Conservation (phyloP, 2,329 filamentous ascomycete genomes). For the Penicillium sp. region DNA sequence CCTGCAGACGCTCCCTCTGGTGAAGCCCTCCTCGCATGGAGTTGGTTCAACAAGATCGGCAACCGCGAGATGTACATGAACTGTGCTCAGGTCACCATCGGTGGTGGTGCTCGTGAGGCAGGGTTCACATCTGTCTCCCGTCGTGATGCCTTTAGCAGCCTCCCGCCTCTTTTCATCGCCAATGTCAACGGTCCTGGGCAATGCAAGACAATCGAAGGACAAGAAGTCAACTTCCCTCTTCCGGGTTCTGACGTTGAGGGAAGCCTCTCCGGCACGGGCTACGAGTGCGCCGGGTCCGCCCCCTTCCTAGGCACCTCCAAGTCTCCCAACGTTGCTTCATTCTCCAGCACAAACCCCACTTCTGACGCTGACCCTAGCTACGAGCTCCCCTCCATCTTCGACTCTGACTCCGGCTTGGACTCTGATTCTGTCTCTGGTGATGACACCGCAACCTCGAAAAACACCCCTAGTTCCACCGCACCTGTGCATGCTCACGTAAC, state of each 20-base stretch:
- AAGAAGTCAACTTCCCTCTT: slow-evolving; percentile 68
- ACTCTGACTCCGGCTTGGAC: not conserved
- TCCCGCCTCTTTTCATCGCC: slow-evolving; percentile 73
- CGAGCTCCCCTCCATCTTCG: not conserved
- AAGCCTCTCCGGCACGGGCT: slow-evolving; percentile 40
- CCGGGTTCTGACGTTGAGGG: slow-evolving; percentile 62
- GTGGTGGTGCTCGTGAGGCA: slow-evolving; percentile 25
- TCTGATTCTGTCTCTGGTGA: not conserved
- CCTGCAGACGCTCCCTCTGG: slow-evolving; percentile 66
- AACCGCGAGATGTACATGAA: slow-evolving; percentile 90
- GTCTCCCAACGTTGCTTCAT: slow-evolving; percentile 14
- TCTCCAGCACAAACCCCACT: slow-evolving; percentile 2
- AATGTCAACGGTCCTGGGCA: slow-evolving; percentile 61
- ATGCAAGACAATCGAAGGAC: slow-evolving; percentile 63
- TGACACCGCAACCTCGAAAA: not conserved
- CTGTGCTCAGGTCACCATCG: slow-evolving; percentile 72
- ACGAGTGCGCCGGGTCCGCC: slow-evolving; percentile 37
- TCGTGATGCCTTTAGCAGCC: slow-evolving; percentile 52
- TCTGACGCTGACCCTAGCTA: not conserved
- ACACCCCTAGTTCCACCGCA: not conserved
- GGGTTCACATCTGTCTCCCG: slow-evolving; percentile 19
- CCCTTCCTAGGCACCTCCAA: slow-evolving; percentile 35
- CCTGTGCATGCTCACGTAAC: not conserved
- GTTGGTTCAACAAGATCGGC: slow-evolving; percentile 76
- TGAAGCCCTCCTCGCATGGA: slow-evolving; percentile 73